Base-by-base conservation (phyloP, 306 rosid genomes). In the Lithocarpus polystachyus region DNA sequence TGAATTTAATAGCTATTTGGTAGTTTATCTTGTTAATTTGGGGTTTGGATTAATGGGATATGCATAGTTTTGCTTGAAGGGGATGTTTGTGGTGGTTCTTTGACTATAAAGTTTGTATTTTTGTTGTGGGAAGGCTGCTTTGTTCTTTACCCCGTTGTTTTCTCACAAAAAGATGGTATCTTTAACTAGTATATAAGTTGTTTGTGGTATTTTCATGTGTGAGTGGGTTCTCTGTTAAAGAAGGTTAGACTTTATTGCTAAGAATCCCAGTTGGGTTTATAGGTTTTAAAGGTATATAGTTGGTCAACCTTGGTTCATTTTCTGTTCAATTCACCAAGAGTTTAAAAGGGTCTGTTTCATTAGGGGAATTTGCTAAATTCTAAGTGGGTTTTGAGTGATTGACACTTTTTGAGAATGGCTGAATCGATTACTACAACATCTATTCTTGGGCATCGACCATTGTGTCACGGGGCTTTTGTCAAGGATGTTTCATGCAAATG, bases 371-470 rank as follows among this genome's bases (percentile, higher is more conserved):
- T 68, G 18, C 19, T 72, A 52, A 75, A 40, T 72, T 77, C 43
- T 79, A 37, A 75, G n/a, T 88, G 77, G 76, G 37, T 81, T 48
- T 83, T 48, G 70, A 72, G 79, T n/a, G 6, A 14, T 72, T 23
- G 17, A 48, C 37, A 71, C 28, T 33, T 54, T 54, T 8, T 4
- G 19, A 81, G 56, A 59, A 95, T 95, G 99, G 92, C 87, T 71
- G 97, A 95, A 77, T 91, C 98, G 62, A 80, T 95, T 82, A 89
- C 99, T 84, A 88, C 96, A 70, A 92, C 95, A 64, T 90, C 93
- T 33, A 76, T 93, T 69, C 88, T 90, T 64, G 90, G 91, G 31
- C 89, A 89, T 82, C 89, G 88, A n/a, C 93, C 95, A 9, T 77
- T 89, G 7, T 86, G 84, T 35, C 87, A 92, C 1, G 88, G 94